Conservation (phyloP, 2,329 filamentous ascomycete genomes). For the Penicillium sp. region DNA sequence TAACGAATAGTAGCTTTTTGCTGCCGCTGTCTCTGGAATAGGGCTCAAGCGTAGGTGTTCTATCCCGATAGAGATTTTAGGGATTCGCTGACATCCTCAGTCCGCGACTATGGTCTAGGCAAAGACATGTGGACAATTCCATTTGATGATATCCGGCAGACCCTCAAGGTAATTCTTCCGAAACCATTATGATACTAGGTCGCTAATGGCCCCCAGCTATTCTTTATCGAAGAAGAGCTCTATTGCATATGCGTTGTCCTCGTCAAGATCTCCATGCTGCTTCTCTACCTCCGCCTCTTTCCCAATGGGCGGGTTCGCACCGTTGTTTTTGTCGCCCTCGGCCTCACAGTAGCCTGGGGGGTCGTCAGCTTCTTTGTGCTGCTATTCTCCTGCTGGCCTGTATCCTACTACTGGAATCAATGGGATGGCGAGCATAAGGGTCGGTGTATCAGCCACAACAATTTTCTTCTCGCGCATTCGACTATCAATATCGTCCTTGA, state of each 20-base stretch:
- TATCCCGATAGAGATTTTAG: neutral
- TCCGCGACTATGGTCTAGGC: constrained; percentile 9
- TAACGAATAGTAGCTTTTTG: constrained; percentile 3
- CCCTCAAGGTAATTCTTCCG: neutral
- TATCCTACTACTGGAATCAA: constrained; percentile 7
- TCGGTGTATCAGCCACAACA: constrained; percentile 4
- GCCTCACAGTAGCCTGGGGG: neutral
- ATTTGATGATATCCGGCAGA: constrained; percentile 8
- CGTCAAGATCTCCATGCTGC: constrained; percentile 7
- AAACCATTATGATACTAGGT: neutral
- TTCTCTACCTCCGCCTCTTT: constrained; percentile 11
- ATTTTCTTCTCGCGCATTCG: constrained; percentile 5
- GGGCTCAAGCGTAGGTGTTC: constrained; percentile 4
- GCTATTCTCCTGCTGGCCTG: constrained; percentile 4
- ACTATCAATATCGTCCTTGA: constrained; percentile 12
- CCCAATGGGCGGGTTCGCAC: constrained; percentile 5
- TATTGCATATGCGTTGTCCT: constrained; percentile 9
- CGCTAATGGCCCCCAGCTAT: constrained; percentile 1
- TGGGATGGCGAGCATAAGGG: constrained; percentile 15
- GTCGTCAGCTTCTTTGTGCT: constrained; percentile 2
- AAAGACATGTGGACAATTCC: constrained; percentile 13
- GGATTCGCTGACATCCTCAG: neutral
- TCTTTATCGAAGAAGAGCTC: constrained; percentile 12
- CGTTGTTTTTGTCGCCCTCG: neutral
- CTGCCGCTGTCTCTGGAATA: constrained; percentile 1